These are phyloP conservation scores for Leptographium galeiforme DNA, from an alignment of 2,329 filamentous ascomycete species.

Conservation along the genomic window DNA sequence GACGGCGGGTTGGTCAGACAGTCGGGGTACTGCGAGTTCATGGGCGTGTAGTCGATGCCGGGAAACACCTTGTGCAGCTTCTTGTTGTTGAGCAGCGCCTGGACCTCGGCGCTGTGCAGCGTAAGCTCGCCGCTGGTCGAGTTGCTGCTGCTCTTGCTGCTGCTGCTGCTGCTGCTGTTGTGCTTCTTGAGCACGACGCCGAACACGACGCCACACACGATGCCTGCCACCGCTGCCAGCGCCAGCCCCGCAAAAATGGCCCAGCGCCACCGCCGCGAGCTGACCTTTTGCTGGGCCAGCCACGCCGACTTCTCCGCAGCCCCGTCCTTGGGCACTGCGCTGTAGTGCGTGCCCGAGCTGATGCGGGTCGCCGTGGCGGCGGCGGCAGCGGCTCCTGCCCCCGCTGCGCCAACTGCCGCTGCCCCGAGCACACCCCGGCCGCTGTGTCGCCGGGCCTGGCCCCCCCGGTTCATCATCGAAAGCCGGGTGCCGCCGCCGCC, in stretches of 20 bases:
- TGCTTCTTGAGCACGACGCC: slow-evolving; percentile 51
- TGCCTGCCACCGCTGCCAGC: slow-evolving; percentile 53
- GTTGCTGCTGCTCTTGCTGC: slow-evolving; percentile 1
- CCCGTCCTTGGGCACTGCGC: slow-evolving; percentile 28
- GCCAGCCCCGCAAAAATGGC: slow-evolving; percentile 51
- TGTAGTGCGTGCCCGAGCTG: slow-evolving; percentile 36
- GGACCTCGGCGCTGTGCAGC: slow-evolving; percentile 60
- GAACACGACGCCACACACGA: slow-evolving; percentile 63
- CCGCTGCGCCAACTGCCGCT: slow-evolving; percentile 18
- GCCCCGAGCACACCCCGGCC: slow-evolving; percentile 21
- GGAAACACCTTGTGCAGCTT: slow-evolving; percentile 87
- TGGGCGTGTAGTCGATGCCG: slow-evolving; percentile 87
- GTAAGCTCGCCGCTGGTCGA: slow-evolving; percentile 54
- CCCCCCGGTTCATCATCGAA: slow-evolving; percentile 46
- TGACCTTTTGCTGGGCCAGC: slow-evolving; percentile 43
- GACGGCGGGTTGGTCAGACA: slow-evolving; percentile 66
- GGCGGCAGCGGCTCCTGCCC: slow-evolving; percentile 12
- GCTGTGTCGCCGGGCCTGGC: slow-evolving; percentile 25
- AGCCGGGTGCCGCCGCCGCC: slow-evolving; percentile 30
- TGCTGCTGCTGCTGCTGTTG: slow-evolving; percentile 22
- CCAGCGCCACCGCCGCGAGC: slow-evolving; percentile 56
- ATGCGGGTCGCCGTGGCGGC: slow-evolving; percentile 13
- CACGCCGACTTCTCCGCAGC: slow-evolving; percentile 47
- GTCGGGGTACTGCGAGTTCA: slow-evolving; percentile 80
- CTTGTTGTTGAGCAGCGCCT: slow-evolving; percentile 65